A percentile compares a stretch with the other conserved stretches of the same genome.
Conservation (phyloP, 148 eudicot species). For the Nepenthes mirabilis region DNA sequence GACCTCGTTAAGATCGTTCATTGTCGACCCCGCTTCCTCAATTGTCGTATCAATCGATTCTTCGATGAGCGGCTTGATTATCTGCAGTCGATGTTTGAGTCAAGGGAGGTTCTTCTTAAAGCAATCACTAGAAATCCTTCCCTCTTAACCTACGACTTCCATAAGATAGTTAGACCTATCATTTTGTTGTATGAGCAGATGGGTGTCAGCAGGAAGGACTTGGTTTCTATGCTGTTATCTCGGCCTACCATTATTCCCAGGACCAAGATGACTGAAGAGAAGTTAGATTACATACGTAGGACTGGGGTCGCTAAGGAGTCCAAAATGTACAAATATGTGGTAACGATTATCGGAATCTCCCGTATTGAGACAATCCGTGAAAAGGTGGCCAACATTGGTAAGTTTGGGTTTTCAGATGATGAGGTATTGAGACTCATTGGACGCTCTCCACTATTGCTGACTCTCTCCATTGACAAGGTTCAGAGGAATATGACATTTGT, state of each 20-base stretch:
- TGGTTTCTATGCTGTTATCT: slow-evolving; percentile 35
- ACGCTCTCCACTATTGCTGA: slow-evolving; percentile 41
- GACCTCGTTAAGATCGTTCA: slow-evolving; percentile 38
- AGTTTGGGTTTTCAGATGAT: slow-evolving; percentile 57
- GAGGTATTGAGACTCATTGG: slow-evolving; percentile 49
- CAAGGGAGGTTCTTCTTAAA: slow-evolving; percentile 33
- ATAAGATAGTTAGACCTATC: slow-evolving; percentile 27
- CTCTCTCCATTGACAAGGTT: slow-evolving; percentile 56
- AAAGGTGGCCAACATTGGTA: slow-evolving; percentile 57
- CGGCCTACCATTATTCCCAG: slow-evolving; percentile 54
- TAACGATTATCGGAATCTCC: slow-evolving; percentile 47
- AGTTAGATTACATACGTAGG: slow-evolving; percentile 46
- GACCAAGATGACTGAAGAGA: slow-evolving; percentile 38
- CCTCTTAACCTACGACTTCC: slow-evolving; percentile 47
- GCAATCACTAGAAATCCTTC: slow-evolving; percentile 67
- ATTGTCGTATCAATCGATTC: slow-evolving; percentile 13
- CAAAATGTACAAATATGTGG: slow-evolving; percentile 68
- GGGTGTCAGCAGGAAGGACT: slow-evolving; percentile 39
- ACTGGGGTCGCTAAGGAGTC: slow-evolving; percentile 42
- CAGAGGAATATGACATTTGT: slow-evolving; percentile 69
- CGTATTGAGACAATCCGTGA: slow-evolving; percentile 55
- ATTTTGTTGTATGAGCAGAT: slow-evolving; percentile 34
- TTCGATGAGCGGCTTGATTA: slow-evolving; percentile 36
- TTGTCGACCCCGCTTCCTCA: slow-evolving; percentile 55
- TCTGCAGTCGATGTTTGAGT: slow-evolving; percentile 40